These are phyloP conservation scores for Microsporum canis DNA, from an alignment of 2,329 filamentous ascomycete genomes.

Conservation along the genomic window DNA sequence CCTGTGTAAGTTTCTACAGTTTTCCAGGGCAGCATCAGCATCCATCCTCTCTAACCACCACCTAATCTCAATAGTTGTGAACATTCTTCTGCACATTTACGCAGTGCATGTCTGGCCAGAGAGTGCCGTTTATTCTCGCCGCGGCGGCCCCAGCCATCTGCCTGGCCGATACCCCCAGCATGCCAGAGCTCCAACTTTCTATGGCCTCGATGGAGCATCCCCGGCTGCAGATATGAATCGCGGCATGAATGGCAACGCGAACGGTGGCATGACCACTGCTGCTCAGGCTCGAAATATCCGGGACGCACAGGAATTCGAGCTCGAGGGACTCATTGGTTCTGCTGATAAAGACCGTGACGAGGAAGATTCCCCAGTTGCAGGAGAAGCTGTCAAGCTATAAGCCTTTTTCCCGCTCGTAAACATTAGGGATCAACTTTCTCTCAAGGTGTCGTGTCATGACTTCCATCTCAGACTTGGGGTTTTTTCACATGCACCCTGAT, in stretches of 20 bases:
- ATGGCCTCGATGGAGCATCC: background rate
- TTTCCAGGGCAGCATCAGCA: constrained; percentile 9
- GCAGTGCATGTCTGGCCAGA: constrained; percentile 49
- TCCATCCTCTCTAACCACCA: constrained; percentile 4
- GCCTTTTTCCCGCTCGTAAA: background rate
- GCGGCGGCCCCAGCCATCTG: constrained; percentile 2
- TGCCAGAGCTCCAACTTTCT: constrained; percentile 5
- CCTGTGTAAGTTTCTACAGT: constrained; percentile 49
- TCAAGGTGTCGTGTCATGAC: background rate
- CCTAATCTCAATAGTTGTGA: constrained; percentile 47
- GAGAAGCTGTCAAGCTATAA: background rate
- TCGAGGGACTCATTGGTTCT: constrained; percentile 59
- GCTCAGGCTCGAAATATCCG: constrained; percentile 45
- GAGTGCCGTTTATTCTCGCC: constrained; percentile 17
- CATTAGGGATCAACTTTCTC: background rate
- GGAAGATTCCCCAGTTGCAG: constrained; percentile 17
- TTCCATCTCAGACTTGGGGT: background rate
- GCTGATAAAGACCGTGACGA: constrained; percentile 23
- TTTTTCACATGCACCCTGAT: background rate
- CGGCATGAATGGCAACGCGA: constrained; percentile 29
- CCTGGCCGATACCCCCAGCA: constrained; percentile 1
- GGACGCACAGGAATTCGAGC: constrained; percentile 86
- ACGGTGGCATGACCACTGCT: constrained; percentile 34
- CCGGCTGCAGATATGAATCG: background rate
- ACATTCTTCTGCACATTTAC: constrained; percentile 76